Conservation (phyloP, 768 basidiomycete species). For the Tulasnella sp. region DNA sequence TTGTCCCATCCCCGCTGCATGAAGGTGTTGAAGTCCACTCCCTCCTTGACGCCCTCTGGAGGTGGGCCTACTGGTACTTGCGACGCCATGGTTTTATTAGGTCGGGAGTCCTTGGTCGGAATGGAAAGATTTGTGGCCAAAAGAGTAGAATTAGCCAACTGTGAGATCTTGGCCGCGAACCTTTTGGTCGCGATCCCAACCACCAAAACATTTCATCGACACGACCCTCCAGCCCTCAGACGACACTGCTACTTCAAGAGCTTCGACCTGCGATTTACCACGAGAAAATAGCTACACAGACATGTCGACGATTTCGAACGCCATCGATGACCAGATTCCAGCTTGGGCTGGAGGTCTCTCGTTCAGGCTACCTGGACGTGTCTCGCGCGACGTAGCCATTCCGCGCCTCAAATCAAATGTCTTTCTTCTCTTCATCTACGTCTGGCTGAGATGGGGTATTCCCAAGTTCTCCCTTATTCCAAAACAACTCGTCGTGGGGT, state of each 20-base stretch:
- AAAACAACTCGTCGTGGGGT: not conserved
- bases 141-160: not conserved
- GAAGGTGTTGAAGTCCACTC: constrained; percentile 11
- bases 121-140: not conserved
- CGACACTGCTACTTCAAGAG: not conserved
- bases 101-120: not conserved
- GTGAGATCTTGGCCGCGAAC: not conserved
- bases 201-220: not conserved
- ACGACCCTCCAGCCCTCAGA: not conserved
- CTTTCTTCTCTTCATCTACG: not conserved
- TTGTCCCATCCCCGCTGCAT: constrained; percentile 19
- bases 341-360: not conserved
- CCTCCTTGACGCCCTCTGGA: not conserved
- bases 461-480: constrained; percentile 5
- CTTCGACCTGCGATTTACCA: not conserved
- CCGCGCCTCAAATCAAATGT: constrained; percentile 4
- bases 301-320: not conserved
- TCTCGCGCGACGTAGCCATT: constrained; percentile 1
- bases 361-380: not conserved
- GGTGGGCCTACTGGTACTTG: not conserved
- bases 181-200: not conserved
- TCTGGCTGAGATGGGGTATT: not conserved
- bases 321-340: not conserved
- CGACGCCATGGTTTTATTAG: not conserved
- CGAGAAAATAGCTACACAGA: not conserved